phyloP scores from a whole-genome alignment of 306 rosid species.

The Vigna trinervia region DNA sequence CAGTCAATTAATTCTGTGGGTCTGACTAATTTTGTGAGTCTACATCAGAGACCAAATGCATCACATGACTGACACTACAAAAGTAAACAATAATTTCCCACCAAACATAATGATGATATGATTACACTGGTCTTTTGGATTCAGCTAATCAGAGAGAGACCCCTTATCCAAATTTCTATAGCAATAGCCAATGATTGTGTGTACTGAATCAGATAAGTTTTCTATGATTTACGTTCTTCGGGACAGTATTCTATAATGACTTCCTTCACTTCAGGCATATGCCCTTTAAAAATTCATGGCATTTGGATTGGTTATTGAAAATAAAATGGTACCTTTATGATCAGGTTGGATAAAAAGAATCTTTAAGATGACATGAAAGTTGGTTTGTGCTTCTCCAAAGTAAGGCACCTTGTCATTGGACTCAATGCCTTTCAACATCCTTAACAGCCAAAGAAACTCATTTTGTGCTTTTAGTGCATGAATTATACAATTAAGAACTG shows the following conservation, averaged over 20 bases:
- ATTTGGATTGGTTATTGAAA: constrained; percentile 18
- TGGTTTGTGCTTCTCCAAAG: constrained; percentile 35
- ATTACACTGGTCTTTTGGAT: constrained; percentile 1
- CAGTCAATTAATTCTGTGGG: not conserved
- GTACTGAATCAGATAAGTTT: not conserved
- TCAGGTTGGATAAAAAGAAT: constrained; percentile 32
- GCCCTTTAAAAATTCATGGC: constrained; percentile 12
- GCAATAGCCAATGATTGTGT: constrained; percentile 5
- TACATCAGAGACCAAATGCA: constrained; percentile 26
- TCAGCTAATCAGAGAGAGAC: not conserved
- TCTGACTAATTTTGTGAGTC: not conserved
- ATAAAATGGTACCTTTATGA: constrained; percentile 25
- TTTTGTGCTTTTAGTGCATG: not conserved
- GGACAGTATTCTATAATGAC: not conserved
- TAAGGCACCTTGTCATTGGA: constrained; percentile 9
- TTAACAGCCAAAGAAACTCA: not conserved
- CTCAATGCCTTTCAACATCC: constrained; percentile 3
- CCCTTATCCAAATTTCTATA: constrained; percentile 2
- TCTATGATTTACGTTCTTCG: not conserved
- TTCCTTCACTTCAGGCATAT: constrained; percentile 23
- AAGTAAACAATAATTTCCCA: not conserved
- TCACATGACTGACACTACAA: constrained; percentile 4
- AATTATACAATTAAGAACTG: not conserved
- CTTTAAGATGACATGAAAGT: not conserved
- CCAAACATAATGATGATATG: not conserved